Evolutionary conservation across 2,329 filamentous ascomycete species (phyloP).

Genomic region (Arthrinium puccinioides): DNA sequence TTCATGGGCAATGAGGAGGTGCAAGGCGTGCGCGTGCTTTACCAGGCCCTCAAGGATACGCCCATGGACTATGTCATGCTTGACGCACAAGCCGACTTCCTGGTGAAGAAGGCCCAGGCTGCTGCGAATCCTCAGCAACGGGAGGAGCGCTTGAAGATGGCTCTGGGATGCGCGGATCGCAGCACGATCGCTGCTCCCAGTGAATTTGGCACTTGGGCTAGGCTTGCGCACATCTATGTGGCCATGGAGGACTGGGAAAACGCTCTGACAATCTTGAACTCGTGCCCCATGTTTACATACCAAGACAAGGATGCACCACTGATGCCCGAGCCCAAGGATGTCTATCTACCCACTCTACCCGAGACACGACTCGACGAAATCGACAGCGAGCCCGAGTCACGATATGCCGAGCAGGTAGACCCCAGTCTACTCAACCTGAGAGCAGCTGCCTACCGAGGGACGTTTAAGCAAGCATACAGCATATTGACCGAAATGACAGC

Average conservation of each 20-base stretch:
- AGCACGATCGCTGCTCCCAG: slow-evolving; percentile 92
- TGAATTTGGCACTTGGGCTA: slow-evolving; percentile 95
- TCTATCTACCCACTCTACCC: slow-evolving; percentile 77
- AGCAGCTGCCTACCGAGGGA: slow-evolving; percentile 86
- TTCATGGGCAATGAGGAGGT: slow-evolving; percentile 97
- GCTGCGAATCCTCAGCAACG: slow-evolving; percentile 47
- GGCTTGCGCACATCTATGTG: slow-evolving; percentile 89
- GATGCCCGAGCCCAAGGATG: slow-evolving; percentile 86
- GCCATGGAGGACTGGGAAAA: slow-evolving; percentile 94
- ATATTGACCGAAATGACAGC: slow-evolving; percentile 93
- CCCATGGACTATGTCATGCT: slow-evolving; percentile 98
- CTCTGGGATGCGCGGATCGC: slow-evolving; percentile 86
- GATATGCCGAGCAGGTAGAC: slow-evolving; percentile 79
- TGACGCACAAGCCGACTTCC: slow-evolving; percentile 87
- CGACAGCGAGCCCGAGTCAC: slow-evolving; percentile 78
- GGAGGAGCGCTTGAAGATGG: slow-evolving; percentile 70
- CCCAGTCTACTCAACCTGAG: slow-evolving; percentile 78
- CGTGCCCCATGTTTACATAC: slow-evolving; percentile 99
- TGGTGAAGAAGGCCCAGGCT: slow-evolving; percentile 70
- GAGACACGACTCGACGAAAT: slow-evolving; percentile 94
- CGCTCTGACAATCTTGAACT: slow-evolving; percentile 90
- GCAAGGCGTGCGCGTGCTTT: slow-evolving; percentile 80
- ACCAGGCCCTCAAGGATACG: slow-evolving; percentile 81
- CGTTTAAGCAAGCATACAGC: slow-evolving; percentile 89
- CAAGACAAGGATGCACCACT: slow-evolving; percentile 95